phyloP scores from a whole-genome alignment of 352 stramenopile species.

The Phytophthora chlamydospora region DNA sequence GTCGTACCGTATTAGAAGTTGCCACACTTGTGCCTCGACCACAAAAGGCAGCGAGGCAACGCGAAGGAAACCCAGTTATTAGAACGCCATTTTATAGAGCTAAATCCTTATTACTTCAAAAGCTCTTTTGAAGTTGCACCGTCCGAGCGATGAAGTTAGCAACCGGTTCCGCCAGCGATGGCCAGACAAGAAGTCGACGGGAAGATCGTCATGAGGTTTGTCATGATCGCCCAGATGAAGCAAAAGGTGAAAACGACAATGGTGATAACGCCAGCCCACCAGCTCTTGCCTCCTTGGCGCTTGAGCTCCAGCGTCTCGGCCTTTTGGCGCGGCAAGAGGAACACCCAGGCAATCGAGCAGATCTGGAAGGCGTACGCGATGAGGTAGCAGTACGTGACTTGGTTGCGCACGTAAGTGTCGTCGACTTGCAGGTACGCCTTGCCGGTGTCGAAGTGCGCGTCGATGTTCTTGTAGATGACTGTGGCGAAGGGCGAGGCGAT shows the following conservation, averaged over 20 bases:
- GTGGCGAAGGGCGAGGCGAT: constrained; percentile 48
- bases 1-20: constrained; percentile 3
- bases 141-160: constrained; percentile 13
- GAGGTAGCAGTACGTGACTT: constrained; percentile 48
- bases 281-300: constrained; percentile 39
- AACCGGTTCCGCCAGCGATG: constrained; percentile 47
- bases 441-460: constrained; percentile 48
- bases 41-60: neutral
- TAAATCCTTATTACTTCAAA: constrained; percentile 4
- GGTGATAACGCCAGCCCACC: constrained; percentile 42
- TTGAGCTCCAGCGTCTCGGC: constrained; percentile 50
- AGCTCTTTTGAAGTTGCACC: too few species aligned
- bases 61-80: constrained; percentile 12
- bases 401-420: constrained; percentile 35
- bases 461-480: constrained; percentile 58
- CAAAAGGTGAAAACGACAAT: constrained; percentile 46
- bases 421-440: constrained; percentile 34
- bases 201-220: constrained; percentile 58
- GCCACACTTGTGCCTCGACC: neutral
- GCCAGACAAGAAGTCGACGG: constrained; percentile 41
- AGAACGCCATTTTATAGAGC: constrained; percentile 32
- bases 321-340: constrained; percentile 51
- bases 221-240: constrained; percentile 56
- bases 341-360: constrained; percentile 40
- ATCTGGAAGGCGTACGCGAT: constrained; percentile 51